Percentiles rank a stretch among this genome's conserved stretches.
Conservation (phyloP, 78 protist genomes). For the Dictyostelium discoideum region DNA sequence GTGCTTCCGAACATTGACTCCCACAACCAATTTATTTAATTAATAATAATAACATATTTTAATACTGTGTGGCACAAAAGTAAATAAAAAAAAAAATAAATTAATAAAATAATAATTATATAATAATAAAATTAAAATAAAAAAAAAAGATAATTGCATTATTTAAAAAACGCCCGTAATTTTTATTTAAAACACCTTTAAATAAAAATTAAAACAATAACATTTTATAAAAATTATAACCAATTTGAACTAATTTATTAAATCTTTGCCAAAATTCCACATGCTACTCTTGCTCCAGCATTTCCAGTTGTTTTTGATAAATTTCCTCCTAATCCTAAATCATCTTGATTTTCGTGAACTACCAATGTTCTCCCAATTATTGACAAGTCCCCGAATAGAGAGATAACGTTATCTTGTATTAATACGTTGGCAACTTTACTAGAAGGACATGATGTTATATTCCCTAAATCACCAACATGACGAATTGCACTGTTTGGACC, state of each 20-base stretch:
- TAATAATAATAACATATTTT: too few relatives aligned
- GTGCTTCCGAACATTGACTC: too few relatives aligned
- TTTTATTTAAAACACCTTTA: too few relatives aligned
- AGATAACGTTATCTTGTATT: background rate
- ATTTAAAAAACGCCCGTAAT: too few relatives aligned
- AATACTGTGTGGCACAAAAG: too few relatives aligned
- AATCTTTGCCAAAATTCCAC: background rate
- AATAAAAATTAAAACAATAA: too few relatives aligned
- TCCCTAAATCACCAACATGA: constrained; percentile 14
- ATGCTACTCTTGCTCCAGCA: background rate
- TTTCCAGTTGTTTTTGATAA: background rate
- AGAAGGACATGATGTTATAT: background rate
- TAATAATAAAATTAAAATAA: too few relatives aligned
- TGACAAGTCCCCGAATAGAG: background rate
- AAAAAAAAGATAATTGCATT: too few relatives aligned
- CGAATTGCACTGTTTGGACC: background rate
- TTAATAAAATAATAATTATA: too few relatives aligned
- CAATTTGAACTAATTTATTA: background rate
- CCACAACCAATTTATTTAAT: too few relatives aligned
- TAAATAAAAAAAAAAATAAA: too few relatives aligned
- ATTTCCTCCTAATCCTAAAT: background rate
- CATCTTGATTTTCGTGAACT: background rate
- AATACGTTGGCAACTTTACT: background rate
- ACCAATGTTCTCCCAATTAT: background rate
- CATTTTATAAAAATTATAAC: too few relatives aligned